Base-by-base conservation (phyloP, 768 basidiomycete genomes). In the Termitomyces sp. region DNA sequence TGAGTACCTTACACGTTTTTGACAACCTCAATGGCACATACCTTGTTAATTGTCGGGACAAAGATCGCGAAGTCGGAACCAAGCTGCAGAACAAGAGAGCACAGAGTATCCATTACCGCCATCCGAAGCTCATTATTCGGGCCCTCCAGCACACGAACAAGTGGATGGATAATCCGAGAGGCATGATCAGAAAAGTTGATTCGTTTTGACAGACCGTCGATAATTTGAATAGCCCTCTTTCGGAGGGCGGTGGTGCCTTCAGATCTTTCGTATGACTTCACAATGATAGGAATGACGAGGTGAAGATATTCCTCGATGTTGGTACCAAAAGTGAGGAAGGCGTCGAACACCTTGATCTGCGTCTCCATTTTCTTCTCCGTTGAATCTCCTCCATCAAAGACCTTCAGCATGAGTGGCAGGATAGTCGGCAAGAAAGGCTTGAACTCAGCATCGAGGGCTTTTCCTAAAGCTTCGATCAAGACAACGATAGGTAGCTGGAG, bases 121-220 rank as follows among this genome's bases (percentile, higher is more conserved):
- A 84, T 84, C 22, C 92, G 82, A 51, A 98, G 77, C 60, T 98
- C 96, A 61, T 90, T 90, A 65, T 82, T 88, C 1, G 83, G 79
- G 39, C 79, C 80, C 45, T 88, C 87, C 59, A 99, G 78, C 2
- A 98, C 91, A 40, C 97, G 84, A 44, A 94, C 90, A 28, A 99
- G 81, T 5, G 97, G 96, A 68, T 98, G 97, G 7, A 99, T 92
- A 67, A 98, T 97, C 24, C 96, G 87, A 11, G 94, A 96, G 22
- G 97, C 94, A 65, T 98, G 96, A 69, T 98, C 97, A 4, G 94
- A 94, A 70, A 99, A 98, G 75, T 98, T 98, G 66, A 98, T 94
- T 59, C 95, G 84, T 65, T 90, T 84, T 6, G 94, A 95, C 32
- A 99, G 76, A 22, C 90, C 91, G 49, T 94, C 94, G 45, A 98